Base-by-base conservation (phyloP, 345 rosid species). In the Arabidopsis suecica region DNA sequence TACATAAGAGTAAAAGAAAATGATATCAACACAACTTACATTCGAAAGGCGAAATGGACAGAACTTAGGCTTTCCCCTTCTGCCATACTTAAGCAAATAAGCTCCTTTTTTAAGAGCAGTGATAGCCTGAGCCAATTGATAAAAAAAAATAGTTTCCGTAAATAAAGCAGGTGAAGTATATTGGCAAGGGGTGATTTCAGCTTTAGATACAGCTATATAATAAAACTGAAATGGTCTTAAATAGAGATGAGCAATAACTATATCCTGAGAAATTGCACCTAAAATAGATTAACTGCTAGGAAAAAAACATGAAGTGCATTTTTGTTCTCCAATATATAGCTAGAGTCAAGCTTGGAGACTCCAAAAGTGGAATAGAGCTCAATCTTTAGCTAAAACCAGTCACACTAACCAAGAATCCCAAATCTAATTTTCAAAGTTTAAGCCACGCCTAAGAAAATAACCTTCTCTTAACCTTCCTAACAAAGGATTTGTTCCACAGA, bases 41-140 rank as follows among this genome's bases (percentile, higher is more conserved):
- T 90, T 92, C 7, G 99, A 89, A 81, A 95, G 99, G 60, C 93
- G 96, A 80, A 95, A 93, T 44, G 98, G 99, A 78, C 98, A 95
- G 83, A 89, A 92, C 85, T 95, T 95, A 61, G 99, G 99, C 81
- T 90, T 95, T 60, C 99, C 99, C 67, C 99, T 86, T 83, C 98
- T 88, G 79, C 99, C 98, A 79, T 95, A 95, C 83, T 95, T 95
- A 18, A 95, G 96, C 84, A 95, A 85, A 86, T 63, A 90, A 48
- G 99, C 94, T 61, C 99, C 99, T 65, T 90, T 95, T 83, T 93
- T 95, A 9, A 95, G 78, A 49, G 99, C 97, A 70, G 96, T 95
- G 74, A 90, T 93, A 70, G 99, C 99, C 98, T 93, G 88, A 49
- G 25, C 20, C 83, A 80, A 66, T 84, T 76, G 68, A 82, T 6